Conservation (phyloP, 2,329 filamentous ascomycete species). For the Samsoniella hepiali region DNA sequence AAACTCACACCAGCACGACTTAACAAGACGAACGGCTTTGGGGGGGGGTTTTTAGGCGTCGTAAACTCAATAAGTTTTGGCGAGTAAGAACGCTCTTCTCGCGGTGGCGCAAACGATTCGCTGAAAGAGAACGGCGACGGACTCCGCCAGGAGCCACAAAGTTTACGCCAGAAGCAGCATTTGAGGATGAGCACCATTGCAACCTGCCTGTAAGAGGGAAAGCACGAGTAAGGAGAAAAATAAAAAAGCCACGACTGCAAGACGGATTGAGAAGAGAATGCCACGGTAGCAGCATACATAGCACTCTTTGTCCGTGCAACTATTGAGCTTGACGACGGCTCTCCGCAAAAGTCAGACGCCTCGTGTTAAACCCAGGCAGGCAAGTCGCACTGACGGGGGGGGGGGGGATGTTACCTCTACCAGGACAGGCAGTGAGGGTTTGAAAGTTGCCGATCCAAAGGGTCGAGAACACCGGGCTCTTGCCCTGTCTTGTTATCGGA, state of each 20-base stretch:
- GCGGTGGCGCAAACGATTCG: not conserved
- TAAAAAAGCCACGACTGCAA: not conserved
- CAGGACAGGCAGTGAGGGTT: not conserved
- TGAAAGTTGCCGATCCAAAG: not conserved
- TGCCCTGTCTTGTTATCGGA: not conserved
- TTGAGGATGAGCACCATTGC: not conserved
- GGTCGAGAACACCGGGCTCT: not conserved
- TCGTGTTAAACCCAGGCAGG: conserved; percentile 1
- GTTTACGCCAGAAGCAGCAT: not conserved
- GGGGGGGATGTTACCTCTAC: not conserved
- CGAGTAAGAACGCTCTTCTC: not conserved
- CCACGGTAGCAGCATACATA: not conserved
- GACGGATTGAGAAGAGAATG: not conserved
- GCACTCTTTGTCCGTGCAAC: not conserved
- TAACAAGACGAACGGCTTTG: not conserved
- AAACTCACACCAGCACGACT: not conserved
- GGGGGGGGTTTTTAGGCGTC: too few species aligned
- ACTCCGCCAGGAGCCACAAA: not conserved
- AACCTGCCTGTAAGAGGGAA: not conserved
- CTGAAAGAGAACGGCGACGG: not conserved
- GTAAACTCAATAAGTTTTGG: not conserved
- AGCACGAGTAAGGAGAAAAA: too few species aligned
- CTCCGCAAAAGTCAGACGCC: conserved; percentile 2
- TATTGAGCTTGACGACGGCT: not conserved
- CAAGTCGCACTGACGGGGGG: not conserved